phyloP scores from a whole-genome alignment of 495 filamentous ascomycete species.

The Glutinoglossum americanum region DNA sequence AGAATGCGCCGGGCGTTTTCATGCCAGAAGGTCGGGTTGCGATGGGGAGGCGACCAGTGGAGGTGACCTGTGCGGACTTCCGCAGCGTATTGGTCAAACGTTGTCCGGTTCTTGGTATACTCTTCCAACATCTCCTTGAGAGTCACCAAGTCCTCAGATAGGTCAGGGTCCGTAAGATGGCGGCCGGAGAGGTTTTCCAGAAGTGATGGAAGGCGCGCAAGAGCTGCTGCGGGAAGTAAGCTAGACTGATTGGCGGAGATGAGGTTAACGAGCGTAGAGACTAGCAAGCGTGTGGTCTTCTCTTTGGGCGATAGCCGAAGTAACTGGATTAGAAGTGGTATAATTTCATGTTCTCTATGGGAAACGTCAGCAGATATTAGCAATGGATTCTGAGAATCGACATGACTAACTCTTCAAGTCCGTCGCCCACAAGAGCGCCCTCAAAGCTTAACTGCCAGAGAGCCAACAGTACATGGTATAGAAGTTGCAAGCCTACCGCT shows the following conservation, averaged over 20 bases:
- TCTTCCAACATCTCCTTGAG: constrained; percentile 68
- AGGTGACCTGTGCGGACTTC: constrained; percentile 79
- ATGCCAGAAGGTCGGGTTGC: constrained; percentile 75
- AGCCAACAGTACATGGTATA: constrained; percentile 84
- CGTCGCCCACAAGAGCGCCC: constrained; percentile 59
- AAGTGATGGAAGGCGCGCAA: constrained; percentile 61
- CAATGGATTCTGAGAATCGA: background rate
- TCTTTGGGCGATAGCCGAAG: constrained; percentile 87
- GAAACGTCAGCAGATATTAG: background rate
- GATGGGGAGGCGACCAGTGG: constrained; percentile 88
- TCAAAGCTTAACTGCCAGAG: constrained; percentile 96
- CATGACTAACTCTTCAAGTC: constrained; percentile 52
- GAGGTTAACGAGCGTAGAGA: constrained; percentile 77
- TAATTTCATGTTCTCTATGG: constrained; percentile 68
- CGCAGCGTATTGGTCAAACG: constrained; percentile 84
- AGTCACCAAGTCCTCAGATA: constrained; percentile 61
- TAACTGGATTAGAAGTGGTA: constrained; percentile 75
- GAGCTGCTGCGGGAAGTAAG: constrained; percentile 60
- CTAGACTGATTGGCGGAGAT: constrained; percentile 50
- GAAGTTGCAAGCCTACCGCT: constrained; percentile 73
- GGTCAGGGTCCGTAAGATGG: constrained; percentile 72
- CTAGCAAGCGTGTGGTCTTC: constrained; percentile 81
- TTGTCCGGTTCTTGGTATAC: constrained; percentile 91
- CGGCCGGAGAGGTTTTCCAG: constrained; percentile 61
- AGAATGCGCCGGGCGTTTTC: constrained; percentile 88